phyloP scores from a whole-genome alignment of 2,329 filamentous ascomycete species.

The Colletotrichum graminicola region DNA sequence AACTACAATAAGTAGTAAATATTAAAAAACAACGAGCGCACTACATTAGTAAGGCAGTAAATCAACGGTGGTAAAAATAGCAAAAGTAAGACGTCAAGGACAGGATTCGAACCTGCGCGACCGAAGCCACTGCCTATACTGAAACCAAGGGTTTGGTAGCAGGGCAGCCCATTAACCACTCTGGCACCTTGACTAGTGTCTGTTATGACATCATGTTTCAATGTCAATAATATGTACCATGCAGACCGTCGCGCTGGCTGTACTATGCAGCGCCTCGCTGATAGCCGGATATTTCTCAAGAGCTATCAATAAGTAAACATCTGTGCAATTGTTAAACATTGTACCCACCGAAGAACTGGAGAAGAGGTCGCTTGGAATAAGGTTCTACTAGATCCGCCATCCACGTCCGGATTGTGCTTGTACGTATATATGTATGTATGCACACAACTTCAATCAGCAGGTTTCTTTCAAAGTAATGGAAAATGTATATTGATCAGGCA shows the following conservation, averaged over 20 bases:
- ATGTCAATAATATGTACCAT: not conserved
- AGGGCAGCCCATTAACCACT: slow-evolving; percentile 43
- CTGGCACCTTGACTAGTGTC: slow-evolving; percentile 37
- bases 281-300: not conserved
- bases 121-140: slow-evolving; percentile 41
- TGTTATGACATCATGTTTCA: not conserved
- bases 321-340: not conserved
- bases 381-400: not conserved
- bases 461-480: not conserved
- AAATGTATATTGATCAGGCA: not conserved
- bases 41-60: no score
- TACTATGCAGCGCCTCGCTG: not conserved
- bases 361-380: not conserved
- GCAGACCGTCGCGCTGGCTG: not conserved
- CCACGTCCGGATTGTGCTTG: not conserved
- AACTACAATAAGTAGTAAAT: not conserved
- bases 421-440: not conserved
- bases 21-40: not conserved
- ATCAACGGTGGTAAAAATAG: not conserved
- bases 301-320: not conserved
- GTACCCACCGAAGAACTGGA: not conserved
- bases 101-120: slow-evolving; percentile 43
- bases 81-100: slow-evolving; percentile 33
- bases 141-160: slow-evolving; percentile 20
- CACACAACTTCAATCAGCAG: not conserved